Base-by-base conservation (phyloP, 2,329 filamentous ascomycete species). In the Colletotrichum spaethianum region DNA sequence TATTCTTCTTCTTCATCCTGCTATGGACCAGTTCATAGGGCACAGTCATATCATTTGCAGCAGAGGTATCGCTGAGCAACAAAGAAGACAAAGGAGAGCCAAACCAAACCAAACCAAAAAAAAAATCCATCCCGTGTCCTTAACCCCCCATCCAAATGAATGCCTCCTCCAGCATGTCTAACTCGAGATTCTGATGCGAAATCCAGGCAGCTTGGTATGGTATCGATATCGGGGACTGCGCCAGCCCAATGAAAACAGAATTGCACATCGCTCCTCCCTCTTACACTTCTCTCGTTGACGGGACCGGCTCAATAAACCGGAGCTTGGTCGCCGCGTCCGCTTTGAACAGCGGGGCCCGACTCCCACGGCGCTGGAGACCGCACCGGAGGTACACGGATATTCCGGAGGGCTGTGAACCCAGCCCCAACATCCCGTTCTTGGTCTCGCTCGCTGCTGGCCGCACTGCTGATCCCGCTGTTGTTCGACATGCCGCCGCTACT, bases 401-500 rank as follows among this genome's bases (percentile, higher is more conserved):
- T 74, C 16, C 74, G 63, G 26, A 75, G 38, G 9, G 73, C 52
- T 18, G 66, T 72, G 56, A 75, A 69, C 8, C 70, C 73, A 11
- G 70, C 38, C 16, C 67, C 70, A 31, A 68, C 46, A 6, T 74
- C 72, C 42, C 63, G 71, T 12, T 73, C 66, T 48, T 69, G 63
- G 28, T 61, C 63, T 20, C 48, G 50, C 42, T 75, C 73, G 69
- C 74, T 75, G 73, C 74, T 73, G 4, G 72, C 60, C 26, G 42
- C 63, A 60, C 75, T 75, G 52, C 79, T 82, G 23, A 76, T 77
- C 20, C 77, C 77, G 68, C 80, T 82, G 23, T 77, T 77, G 63
- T 80, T 80, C n/a, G 81, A 83, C 69, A 81, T 77, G 11, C 76
- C 80, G 28, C 80, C 80, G 53, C 81, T 82, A 70, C 80, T 82